These are phyloP conservation scores for Tylopilus subfusipes DNA, from an alignment of 768 basidiomycete species.

Conservation along the genomic window DNA sequence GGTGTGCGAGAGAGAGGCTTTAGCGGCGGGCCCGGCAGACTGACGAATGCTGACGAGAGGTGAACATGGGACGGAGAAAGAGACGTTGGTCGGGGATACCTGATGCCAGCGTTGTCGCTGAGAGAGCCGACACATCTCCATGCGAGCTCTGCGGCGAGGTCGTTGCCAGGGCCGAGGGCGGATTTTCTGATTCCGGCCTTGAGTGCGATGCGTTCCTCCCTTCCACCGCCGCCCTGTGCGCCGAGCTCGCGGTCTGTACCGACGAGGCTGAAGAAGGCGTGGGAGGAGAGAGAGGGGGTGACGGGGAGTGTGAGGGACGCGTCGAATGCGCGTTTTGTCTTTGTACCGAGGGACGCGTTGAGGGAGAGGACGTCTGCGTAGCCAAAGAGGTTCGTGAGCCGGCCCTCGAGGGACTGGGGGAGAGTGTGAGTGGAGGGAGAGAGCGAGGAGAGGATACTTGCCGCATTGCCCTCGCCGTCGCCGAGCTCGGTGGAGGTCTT, in stretches of 20 bases:
- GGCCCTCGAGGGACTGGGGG: conserved; percentile 68
- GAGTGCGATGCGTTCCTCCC: conserved; percentile 47
- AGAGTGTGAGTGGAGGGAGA: background rate
- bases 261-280: conserved; percentile 68
- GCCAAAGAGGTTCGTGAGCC: conserved; percentile 85
- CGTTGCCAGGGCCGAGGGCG: conserved; percentile 44
- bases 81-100: conserved; percentile 39
- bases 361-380: conserved; percentile 87
- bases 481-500: conserved; percentile 90
- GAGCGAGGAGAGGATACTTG: conserved; percentile 38
- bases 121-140: conserved; percentile 72
- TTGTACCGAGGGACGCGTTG: conserved; percentile 79
- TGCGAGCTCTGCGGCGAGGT: conserved; percentile 81
- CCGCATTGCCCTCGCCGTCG: conserved; percentile 91
- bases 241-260: conserved; percentile 74
- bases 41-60: conserved; percentile 64
- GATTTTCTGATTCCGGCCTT: conserved; percentile 57
- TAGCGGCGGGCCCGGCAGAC: conserved; percentile 73
- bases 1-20: conserved; percentile 80
- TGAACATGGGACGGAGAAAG: background rate
- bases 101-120: conserved; percentile 73
- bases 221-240: conserved; percentile 22
- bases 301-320: conserved; percentile 64
- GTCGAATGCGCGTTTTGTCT: conserved; percentile 80
- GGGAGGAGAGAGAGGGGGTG: conserved; percentile 56